Base-by-base conservation (phyloP, 2,329 filamentous ascomycete genomes). In the Sarocladium brachiariae region DNA sequence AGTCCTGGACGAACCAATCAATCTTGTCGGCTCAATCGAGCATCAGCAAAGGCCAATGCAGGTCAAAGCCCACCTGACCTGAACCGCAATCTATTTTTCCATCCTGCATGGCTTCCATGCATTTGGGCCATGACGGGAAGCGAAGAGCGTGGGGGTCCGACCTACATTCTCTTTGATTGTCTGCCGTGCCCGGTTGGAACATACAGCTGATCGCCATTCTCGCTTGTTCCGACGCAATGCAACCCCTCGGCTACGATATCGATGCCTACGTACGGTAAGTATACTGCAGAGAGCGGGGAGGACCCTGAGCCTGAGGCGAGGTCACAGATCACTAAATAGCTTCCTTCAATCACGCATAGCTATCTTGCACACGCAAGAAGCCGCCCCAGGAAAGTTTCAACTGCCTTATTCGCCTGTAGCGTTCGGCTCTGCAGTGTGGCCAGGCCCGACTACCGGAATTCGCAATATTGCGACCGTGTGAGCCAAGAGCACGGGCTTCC, bases 191-290 rank as follows among this genome's bases (percentile, higher is more conserved):
- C n/a, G n/a, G n/a, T 43, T 43, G 39, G 27, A 43, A 43, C 39
- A 43, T 43, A 27, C 39, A 43, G 39, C 21, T 39, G 37, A 39
- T 39, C 37, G 5, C 7, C 33, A 10, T 35, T 35, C 33, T 35
- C 14, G 33, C n/a, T 30, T 13, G 27, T 39, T 23, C 39, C 39
- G 39, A 43, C 39, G 39, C 39, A 25, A 43, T 43, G 39, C 39
- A 43, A 43, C 39, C 39, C 39, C 27, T n/a, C 16, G 13, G 23
- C 39, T 43, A 43, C 39, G 39, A 43, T 43, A 43, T 43, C 39
- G 21, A n/a, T 43, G 21, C 27, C 19, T 43, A 23, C 39, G 27
- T 7, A 30, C 27, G n/a, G n/a, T n/a, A 30, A 30, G 13, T 7
- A 7, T 30, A 13, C 27, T 7, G 27, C 27, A 7, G 7, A 7